Base-by-base conservation (phyloP, 805 yeast genomes). In the Candida ficus region DNA sequence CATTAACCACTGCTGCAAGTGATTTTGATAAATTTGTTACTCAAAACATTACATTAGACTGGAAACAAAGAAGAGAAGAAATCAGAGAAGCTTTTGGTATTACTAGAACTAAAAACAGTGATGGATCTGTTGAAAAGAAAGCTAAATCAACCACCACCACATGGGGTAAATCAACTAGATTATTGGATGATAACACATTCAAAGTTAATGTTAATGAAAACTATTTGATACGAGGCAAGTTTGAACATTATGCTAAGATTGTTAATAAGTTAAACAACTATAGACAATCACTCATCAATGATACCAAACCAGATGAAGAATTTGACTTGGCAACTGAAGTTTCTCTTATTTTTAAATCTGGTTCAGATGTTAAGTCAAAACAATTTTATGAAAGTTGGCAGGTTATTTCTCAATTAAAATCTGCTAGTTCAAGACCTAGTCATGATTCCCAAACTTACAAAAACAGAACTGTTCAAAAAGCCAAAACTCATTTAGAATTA, bases 1-100 rank as follows among this genome's bases (percentile, higher is more conserved):
- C 89, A 0, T 71, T 90, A 44, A 64, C 74, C 3, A 63, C 78
- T 17, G 89, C 95, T 5, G 81, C 95, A 4, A 72, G 72, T 41
- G 96, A 89, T 56, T 93, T 91, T 62, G 96, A 90, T 58, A 63
- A 61, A 33, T 85, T 79, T 57, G 79, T 91, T 44, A 79, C 73
- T 50, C 76, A 79, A 46, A 85, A 82, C 52, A 70, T 93, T 20
- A 67, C 83, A 4, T 70, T 84, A 35, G 96, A 90, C 60, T 93
- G 98, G 97, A 78, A 78, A 42, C 76, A 76, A 36, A 77, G 87
- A 47, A 81, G 87, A 53, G 78, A 78, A 46, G 84, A 81, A 51
- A 73, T 91, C 35, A 76, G 85, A 56, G 81, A 78, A 47, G 75
- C 81, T 17, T 76, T 88, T 49, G 91, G 95, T 1, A 68, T 77